A percentile compares a stretch with the other conserved stretches of the same genome.
phyloP scores from a whole-genome alignment of 1,284 basidiomycete genomes.

The Prillingera fragicola region DNA sequence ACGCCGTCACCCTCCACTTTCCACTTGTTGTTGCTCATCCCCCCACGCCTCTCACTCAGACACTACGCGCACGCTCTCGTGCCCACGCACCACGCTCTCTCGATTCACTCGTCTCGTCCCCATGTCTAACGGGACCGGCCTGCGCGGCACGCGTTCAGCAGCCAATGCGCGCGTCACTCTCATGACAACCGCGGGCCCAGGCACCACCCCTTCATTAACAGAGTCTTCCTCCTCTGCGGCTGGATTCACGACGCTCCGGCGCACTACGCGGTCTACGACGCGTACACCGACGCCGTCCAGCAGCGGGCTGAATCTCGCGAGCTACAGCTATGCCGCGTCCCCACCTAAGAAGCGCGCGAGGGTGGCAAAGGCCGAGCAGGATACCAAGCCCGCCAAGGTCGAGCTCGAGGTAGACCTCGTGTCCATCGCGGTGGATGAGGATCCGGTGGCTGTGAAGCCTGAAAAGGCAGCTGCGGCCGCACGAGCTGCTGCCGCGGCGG shows the following conservation, averaged over 20 bases:
- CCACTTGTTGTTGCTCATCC: too few relatives aligned
- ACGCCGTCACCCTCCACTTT: too few relatives aligned
- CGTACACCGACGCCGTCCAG: neutral
- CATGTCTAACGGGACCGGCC: too few relatives aligned
- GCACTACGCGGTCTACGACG: conserved; percentile 21
- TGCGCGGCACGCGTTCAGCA: conserved; percentile 12
- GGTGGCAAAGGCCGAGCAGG: neutral
- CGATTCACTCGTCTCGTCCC: neutral
- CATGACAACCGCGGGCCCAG: conserved; percentile 7
- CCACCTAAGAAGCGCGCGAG: conserved; percentile 9
- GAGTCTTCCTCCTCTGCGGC: conserved; percentile 2
- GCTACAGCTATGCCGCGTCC: conserved; percentile 15
- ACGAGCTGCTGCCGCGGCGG: too few relatives aligned
- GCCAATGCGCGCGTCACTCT: conserved; percentile 15
- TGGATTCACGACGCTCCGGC: conserved; percentile 17
- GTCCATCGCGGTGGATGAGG: conserved; percentile 5
- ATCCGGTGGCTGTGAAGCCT: neutral
- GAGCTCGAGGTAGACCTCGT: conserved; percentile 9
- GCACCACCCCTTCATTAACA: neutral
- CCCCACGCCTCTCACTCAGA: too few relatives aligned
- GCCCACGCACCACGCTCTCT: too few relatives aligned
- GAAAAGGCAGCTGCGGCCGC: conserved; percentile 3
- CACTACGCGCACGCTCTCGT: too few relatives aligned
- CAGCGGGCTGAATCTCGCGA: conserved; percentile 16
- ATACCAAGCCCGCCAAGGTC: conserved; percentile 4